phyloP scores from a whole-genome alignment of 2,329 filamentous ascomycete genomes.

The Emericellopsis cladophorae region DNA sequence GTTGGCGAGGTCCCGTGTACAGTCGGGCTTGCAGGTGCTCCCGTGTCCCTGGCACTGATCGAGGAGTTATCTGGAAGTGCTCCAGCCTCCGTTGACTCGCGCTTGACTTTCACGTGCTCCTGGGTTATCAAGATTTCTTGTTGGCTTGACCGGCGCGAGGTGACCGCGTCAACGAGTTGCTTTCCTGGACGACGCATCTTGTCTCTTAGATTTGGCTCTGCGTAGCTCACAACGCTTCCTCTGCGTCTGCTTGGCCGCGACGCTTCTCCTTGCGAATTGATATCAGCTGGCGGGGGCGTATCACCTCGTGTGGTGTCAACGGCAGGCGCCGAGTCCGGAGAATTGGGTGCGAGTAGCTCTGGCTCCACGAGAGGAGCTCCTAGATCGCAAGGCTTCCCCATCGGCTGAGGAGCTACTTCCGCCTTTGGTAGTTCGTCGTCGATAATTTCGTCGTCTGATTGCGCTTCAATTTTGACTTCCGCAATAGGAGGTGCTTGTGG shows the following conservation, averaged over 20 bases:
- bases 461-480: constrained; percentile 7
- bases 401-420: constrained; percentile 7
- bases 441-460: too few species aligned
- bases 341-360: constrained; percentile 30
- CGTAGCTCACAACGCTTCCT: constrained; percentile 62
- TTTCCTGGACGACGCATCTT: constrained; percentile 78
- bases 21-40: too few species aligned
- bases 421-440: too few species aligned
- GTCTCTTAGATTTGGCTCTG: constrained; percentile 66
- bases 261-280: constrained; percentile 41
- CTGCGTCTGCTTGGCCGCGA: constrained; percentile 55
- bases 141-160: constrained; percentile 28
- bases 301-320: constrained; percentile 26
- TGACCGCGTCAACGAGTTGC: constrained; percentile 61
- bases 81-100: constrained; percentile 11
- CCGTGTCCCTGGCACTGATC: constrained; percentile 6
- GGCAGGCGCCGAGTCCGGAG: constrained; percentile 29
- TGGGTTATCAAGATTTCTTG: constrained; percentile 10
- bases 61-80: constrained; percentile 12
- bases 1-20: too few species aligned
- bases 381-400: constrained; percentile 8
- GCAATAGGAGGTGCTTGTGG: constrained; percentile 8
- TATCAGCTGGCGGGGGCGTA: constrained; percentile 47
- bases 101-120: constrained; percentile 17
- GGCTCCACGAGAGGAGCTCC: constrained; percentile 21